phyloP scores from a whole-genome alignment of 179 eudicot species.

The Camellia oleifera region DNA sequence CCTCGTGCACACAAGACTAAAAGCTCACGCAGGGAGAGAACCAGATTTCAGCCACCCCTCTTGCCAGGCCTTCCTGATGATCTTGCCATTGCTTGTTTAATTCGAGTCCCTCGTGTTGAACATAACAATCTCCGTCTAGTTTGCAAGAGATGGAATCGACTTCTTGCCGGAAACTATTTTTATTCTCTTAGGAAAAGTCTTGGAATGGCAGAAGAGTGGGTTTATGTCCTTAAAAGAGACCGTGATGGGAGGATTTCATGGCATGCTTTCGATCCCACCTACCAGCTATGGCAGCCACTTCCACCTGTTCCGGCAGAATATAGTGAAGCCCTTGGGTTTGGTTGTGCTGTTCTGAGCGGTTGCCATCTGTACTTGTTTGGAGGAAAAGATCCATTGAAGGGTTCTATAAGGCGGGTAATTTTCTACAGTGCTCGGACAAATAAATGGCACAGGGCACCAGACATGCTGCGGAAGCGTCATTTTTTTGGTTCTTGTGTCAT shows the following conservation, averaged over 20 bases:
- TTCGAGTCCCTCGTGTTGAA: slow-evolving; percentile 92
- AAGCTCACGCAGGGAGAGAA: slow-evolving; percentile 71
- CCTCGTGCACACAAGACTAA: slow-evolving; percentile 79
- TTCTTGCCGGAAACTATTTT: slow-evolving; percentile 76
- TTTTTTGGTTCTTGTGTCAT: slow-evolving; percentile 91
- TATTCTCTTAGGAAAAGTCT: slow-evolving; percentile 80
- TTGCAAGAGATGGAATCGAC: slow-evolving; percentile 86
- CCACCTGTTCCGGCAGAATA: slow-evolving; percentile 93
- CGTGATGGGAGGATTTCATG: slow-evolving; percentile 90
- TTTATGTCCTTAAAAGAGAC: slow-evolving; percentile 88
- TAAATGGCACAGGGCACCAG: slow-evolving; percentile 94
- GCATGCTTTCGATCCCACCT: slow-evolving; percentile 93
- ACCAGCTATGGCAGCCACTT: slow-evolving; percentile 92
- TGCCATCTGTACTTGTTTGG: slow-evolving; percentile 90
- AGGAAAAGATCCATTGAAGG: slow-evolving; percentile 82
- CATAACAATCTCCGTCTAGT: slow-evolving; percentile 88
- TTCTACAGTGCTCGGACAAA: slow-evolving; percentile 92
- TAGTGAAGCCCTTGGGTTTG: slow-evolving; percentile 85
- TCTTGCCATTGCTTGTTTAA: slow-evolving; percentile 89
- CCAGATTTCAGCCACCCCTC: slow-evolving; percentile 73
- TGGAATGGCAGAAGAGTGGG: slow-evolving; percentile 96
- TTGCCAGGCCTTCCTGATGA: slow-evolving; percentile 97
- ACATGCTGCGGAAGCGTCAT: slow-evolving; percentile 87
- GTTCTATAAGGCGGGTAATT: slow-evolving; percentile 86
- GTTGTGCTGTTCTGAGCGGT: slow-evolving; percentile 95